These are phyloP conservation scores for Perkinsela sp. DNA, from an alignment of 208 protist species.

Conservation along the genomic window DNA sequence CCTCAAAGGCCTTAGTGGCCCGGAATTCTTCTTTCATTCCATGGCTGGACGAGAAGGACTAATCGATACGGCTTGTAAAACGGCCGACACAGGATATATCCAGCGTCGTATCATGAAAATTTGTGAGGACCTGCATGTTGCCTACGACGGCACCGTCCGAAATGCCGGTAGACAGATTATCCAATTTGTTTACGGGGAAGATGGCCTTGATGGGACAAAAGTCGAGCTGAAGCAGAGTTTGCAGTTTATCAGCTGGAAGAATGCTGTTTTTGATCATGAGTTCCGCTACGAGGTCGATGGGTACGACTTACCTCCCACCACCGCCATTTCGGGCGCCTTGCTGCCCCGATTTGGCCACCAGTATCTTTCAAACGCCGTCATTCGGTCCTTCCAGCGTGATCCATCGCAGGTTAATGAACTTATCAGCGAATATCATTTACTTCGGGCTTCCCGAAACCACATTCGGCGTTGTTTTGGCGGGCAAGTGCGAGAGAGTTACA, in stretches of 20 bases:
- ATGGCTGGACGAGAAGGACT: slow-evolving; percentile 96
- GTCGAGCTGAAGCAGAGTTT: slow-evolving; percentile 68
- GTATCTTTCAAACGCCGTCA: slow-evolving; percentile 54
- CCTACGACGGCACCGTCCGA: slow-evolving; percentile 91
- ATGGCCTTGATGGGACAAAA: slow-evolving; percentile 80
- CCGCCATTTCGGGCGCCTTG: slow-evolving; percentile 32
- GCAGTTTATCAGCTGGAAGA: slow-evolving; percentile 16
- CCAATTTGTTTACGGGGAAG: slow-evolving; percentile 96
- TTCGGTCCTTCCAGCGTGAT: slow-evolving; percentile 42
- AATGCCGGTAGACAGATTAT: slow-evolving; percentile 77
- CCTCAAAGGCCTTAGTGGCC: slow-evolving; percentile 82
- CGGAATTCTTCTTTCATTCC: slow-evolving; percentile 99
- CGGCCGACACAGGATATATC: slow-evolving; percentile 83
- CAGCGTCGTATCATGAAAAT: slow-evolving; percentile 85
- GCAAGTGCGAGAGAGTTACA: neutral
- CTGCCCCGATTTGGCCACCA: slow-evolving; percentile 24
- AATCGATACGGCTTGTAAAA: slow-evolving; percentile 99
- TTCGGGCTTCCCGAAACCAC: slow-evolving; percentile 8
- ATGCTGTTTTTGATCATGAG: slow-evolving; percentile 23
- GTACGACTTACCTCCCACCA: slow-evolving; percentile 10
- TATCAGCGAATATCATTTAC: slow-evolving; percentile 60
- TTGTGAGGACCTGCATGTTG: slow-evolving; percentile 88
- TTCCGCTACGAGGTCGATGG: slow-evolving; percentile 22
- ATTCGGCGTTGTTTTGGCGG: neutral
- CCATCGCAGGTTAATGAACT: slow-evolving; percentile 24